Evolutionary conservation across 1,284 basidiomycete species (phyloP), one percentile per base, ranked within the genome.

Genomic region (Cutaneotrichosporon dermatis): DNA sequence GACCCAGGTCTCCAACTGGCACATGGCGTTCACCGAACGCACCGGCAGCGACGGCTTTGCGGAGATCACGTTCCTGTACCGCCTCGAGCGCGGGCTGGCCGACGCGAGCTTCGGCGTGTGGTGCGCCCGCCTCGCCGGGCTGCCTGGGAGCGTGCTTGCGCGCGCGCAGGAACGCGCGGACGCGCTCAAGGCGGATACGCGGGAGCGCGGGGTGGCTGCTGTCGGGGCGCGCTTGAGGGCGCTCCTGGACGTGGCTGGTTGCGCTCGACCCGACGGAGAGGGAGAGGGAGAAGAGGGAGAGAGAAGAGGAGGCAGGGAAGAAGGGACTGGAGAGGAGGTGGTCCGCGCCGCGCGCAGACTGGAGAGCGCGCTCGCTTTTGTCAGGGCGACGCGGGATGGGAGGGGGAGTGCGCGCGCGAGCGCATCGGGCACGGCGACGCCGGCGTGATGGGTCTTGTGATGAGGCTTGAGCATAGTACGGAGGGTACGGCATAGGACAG

Each of bases 51-150:
- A 90, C 69, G 88, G 90, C 3, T 83, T 82, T 25, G 81, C 86
- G 34, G 86, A 88, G 54, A 88, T 96, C 44, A 89, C 87, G 2
- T 97, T 96, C 77, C 78, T 94, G 33, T 97, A 94, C 75, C 82
- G 80, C 43, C 80, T 96, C 9, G 82, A 83, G 0, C 74, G 79
- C 3, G 92, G 92, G 1, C 80, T 92, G 46, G 87, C 91, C 0
- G 81, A 82, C 78, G 87, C 88, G 59, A 92, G 89, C 0, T 94
- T 92, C 72, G 91, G 91, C 5, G 86, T 94, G 4, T 92, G 93
- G 80, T 93, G 91, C 73, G 91, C 87, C 9, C 83, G 89, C 51
- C 82, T 93, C n/a, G 92, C 92, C 0, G 86, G 87, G 12, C 73
- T 95, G 46, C 86, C 89, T 0, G 86, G 88, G 63, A 63, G 77